phyloP scores from a whole-genome alignment of 768 basidiomycete species.

The Auricularia cornea region DNA sequence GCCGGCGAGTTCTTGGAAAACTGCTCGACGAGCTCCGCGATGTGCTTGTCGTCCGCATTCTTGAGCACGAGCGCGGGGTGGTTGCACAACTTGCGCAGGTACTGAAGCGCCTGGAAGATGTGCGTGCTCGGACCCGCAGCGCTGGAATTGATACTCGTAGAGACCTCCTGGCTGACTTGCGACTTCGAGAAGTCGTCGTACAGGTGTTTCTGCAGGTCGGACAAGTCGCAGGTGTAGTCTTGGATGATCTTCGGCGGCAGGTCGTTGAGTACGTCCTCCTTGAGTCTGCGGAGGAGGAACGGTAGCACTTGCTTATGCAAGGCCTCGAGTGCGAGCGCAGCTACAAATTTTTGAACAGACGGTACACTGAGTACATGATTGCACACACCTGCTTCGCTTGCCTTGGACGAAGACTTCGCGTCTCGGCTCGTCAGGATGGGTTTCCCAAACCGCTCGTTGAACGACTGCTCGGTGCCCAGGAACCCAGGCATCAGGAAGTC shows the following conservation, averaged over 20 bases:
- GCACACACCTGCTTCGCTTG: constrained; percentile 74
- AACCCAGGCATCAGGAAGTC: constrained; percentile 99
- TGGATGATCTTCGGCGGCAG: constrained; percentile 99
- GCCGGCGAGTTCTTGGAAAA: constrained; percentile 33
- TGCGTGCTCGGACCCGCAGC: constrained; percentile 56
- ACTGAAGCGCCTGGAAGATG: constrained; percentile 95
- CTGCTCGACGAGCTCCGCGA: constrained; percentile 48
- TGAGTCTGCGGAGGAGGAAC: constrained; percentile 89
- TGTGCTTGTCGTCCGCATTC: constrained; percentile 49
- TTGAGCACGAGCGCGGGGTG: constrained; percentile 91
- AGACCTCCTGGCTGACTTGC: constrained; percentile 53
- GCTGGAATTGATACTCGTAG: constrained; percentile 52
- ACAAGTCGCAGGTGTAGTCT: constrained; percentile 97
- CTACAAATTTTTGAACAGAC: constrained; percentile 31
- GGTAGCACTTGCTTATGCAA: constrained; percentile 99
- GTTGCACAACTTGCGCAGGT: constrained; percentile 94
- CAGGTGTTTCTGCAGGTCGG: constrained; percentile 84
- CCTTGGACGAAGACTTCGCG: constrained; percentile 77
- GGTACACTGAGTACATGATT: constrained; percentile 1
- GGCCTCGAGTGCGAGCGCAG: constrained; percentile 88
- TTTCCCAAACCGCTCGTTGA: constrained; percentile 93
- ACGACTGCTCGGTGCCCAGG: constrained; percentile 87
- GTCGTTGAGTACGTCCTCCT: constrained; percentile 94
- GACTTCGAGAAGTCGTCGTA: constrained; percentile 92
- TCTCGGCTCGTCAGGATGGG: constrained; percentile 93